Conservation (phyloP, 306 rosid species). For the Ceratonia siliqua region DNA sequence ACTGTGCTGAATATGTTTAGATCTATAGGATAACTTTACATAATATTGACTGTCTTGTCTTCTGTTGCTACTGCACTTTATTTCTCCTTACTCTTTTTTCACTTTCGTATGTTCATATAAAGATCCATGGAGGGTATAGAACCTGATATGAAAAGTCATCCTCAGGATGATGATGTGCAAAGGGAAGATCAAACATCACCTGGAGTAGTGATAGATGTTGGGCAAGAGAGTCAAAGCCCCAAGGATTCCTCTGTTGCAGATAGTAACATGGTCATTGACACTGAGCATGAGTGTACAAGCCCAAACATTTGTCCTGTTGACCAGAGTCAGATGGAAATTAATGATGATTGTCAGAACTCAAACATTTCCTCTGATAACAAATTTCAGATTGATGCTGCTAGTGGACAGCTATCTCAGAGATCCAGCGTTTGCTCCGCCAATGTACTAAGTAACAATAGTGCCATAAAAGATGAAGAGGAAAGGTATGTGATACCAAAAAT, state of each 20-base stretch:
- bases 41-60: not conserved
- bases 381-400: slow-evolving; percentile 31
- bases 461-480: slow-evolving; percentile 35
- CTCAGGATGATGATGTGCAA: slow-evolving; percentile 19
- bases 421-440: slow-evolving; percentile 20
- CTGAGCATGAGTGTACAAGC: slow-evolving; percentile 35
- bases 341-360: slow-evolving; percentile 41
- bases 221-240: slow-evolving; percentile 30
- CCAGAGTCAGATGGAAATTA: slow-evolving; percentile 35
- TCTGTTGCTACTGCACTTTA: slow-evolving; percentile 18
- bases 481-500: slow-evolving; percentile 39
- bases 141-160: slow-evolving; percentile 30
- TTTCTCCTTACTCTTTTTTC: not conserved
- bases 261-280: slow-evolving; percentile 31
- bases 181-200: slow-evolving; percentile 35
- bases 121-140: slow-evolving; percentile 41
- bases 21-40: not conserved
- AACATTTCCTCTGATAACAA: slow-evolving; percentile 34
- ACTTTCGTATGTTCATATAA: slow-evolving; percentile 20
- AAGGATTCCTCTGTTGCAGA: slow-evolving; percentile 30
- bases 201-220: slow-evolving; percentile 29
- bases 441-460: slow-evolving; percentile 26
- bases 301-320: slow-evolving; percentile 34
- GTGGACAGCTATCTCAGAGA: slow-evolving; percentile 33
- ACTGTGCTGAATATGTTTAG: not conserved